These are phyloP conservation scores for Yamadazyma epiphylla DNA, from an alignment of 1,139 yeast genomes.

Conservation along the genomic window DNA sequence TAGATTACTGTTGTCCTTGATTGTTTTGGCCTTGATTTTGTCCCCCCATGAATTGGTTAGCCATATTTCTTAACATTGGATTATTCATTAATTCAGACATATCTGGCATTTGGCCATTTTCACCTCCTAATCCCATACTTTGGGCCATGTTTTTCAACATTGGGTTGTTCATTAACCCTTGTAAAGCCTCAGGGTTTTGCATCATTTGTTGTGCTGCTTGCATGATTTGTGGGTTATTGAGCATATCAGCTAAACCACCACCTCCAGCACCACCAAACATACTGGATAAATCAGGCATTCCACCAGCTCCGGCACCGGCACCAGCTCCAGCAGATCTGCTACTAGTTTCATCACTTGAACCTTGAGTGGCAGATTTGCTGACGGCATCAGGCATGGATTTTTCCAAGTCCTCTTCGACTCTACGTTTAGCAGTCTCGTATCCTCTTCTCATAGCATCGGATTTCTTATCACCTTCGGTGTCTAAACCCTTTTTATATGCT, in stretches of 20 bases:
- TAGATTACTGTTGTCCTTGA: background rate
- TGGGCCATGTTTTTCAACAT: slow-evolving; percentile 75
- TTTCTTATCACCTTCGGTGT: slow-evolving; percentile 79
- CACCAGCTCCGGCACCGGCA: slow-evolving; percentile 45
- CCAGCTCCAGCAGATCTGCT: slow-evolving; percentile 27
- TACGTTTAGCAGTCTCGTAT: slow-evolving; percentile 85
- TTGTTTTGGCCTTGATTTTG: background rate
- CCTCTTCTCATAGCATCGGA: slow-evolving; percentile 93
- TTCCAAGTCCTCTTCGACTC: slow-evolving; percentile 73
- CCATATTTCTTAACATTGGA: slow-evolving; percentile 72
- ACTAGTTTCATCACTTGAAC: slow-evolving; percentile 7
- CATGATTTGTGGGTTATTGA: slow-evolving; percentile 88
- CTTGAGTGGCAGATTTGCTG: slow-evolving; percentile 9
- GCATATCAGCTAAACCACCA: slow-evolving; percentile 51
- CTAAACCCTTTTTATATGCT: slow-evolving; percentile 85
- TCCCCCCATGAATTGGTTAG: slow-evolving; percentile 50
- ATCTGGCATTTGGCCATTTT: slow-evolving; percentile 46
- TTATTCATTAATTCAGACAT: slow-evolving; percentile 73
- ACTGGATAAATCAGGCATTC: slow-evolving; percentile 66
- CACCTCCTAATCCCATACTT: slow-evolving; percentile 59
- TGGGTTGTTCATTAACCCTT: slow-evolving; percentile 78
- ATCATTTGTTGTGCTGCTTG: slow-evolving; percentile 93
- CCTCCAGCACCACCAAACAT: slow-evolving; percentile 65
- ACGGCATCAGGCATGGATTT: slow-evolving; percentile 28
- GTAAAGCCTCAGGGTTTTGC: slow-evolving; percentile 82